Evolutionary conservation across 2,329 filamentous ascomycete species (phyloP).

Genomic region (Monosporascus sp.): DNA sequence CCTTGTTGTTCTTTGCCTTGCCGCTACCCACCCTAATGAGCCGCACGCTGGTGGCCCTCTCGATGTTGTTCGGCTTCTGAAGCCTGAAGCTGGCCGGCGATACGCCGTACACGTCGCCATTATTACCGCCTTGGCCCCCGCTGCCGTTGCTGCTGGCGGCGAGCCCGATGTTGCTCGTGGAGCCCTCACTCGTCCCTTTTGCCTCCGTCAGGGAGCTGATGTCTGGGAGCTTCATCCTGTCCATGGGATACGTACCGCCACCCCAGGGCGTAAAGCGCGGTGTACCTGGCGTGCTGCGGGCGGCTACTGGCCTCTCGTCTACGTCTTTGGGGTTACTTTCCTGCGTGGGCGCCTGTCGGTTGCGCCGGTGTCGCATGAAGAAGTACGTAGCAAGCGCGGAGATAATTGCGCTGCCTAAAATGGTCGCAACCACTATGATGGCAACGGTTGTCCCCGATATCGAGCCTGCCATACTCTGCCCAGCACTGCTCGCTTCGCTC

Average conservation of each 20-base stretch:
- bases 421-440: slow-evolving; percentile 21
- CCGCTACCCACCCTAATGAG: slow-evolving; percentile 23
- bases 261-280: slow-evolving; percentile 22
- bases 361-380: slow-evolving; percentile 21
- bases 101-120: slow-evolving; percentile 12
- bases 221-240: slow-evolving; percentile 22
- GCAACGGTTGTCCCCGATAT: slow-evolving; percentile 22
- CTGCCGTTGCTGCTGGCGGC: slow-evolving; percentile 11
- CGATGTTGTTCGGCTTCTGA: slow-evolving; percentile 20
- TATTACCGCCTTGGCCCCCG: background rate
- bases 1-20: slow-evolving; percentile 12
- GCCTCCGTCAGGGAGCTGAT: slow-evolving; percentile 16
- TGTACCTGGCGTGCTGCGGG: slow-evolving; percentile 15
- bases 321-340: slow-evolving; percentile 1
- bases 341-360: slow-evolving; percentile 6
- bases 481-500: background rate
- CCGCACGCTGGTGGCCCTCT: slow-evolving; percentile 22
- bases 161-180: slow-evolving; percentile 14
- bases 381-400: slow-evolving; percentile 15
- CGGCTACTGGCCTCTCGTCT: slow-evolving; percentile 17
- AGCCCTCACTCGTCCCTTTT: slow-evolving; percentile 14
- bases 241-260: slow-evolving; percentile 16
- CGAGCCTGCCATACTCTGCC: slow-evolving; percentile 3
- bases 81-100: slow-evolving; percentile 19
- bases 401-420: slow-evolving; percentile 22